Base-by-base conservation (phyloP, 768 basidiomycete species). In the Wakefieldia striispora region DNA sequence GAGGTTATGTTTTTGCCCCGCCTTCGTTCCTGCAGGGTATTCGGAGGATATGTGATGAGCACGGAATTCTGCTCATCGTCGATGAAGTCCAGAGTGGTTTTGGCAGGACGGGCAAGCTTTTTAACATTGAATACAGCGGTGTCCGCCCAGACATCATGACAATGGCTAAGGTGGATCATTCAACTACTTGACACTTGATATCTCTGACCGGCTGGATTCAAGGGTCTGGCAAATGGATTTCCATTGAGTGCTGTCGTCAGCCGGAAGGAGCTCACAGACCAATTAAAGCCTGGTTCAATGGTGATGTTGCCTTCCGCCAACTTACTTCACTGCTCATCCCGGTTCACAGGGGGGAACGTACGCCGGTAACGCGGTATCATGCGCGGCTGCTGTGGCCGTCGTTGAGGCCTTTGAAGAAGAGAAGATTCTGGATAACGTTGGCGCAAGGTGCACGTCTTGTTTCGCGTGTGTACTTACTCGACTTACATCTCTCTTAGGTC, bases 11-110 rank as follows among this genome's bases (percentile, higher is more conserved):
- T 14, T 84, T 91, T 24, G 91, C 93, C 0, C 91, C 93, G 0
- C 62, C 81, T 1, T 80, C 81, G 19, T 98, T 89, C 74, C 68
- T 98, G 51, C 76, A 80, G 40, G 91, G 91, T 19, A 70, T 98
- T 39, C 76, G 94, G 52, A 75, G 76, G 44, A 75, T 94, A n/a
- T 97, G 95, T 68, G 91, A 97, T 64, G 76, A 86, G 65, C 76
- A 98, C 64, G 83, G 78, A 9, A 89, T 98, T 41, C 65, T 98
- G 49, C 75, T 98, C 50, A 88, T 93, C 59, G 68, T 88, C 35
- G 90, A 93, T 52, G 91, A 93, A 66, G 88, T 93, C 10, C 95
- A 98, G 71, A 82, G 82, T 56, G 95, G 95, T 0, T 95, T 91
- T 68, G 91, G 86, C 10, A 72, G 95, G 45, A 91, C 94, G 2